Percentiles rank a stretch among this genome's conserved stretches.
Evolutionary conservation across 768 basidiomycete species (phyloP).

Genomic region (Boletus pseudo-olivaceus): DNA sequence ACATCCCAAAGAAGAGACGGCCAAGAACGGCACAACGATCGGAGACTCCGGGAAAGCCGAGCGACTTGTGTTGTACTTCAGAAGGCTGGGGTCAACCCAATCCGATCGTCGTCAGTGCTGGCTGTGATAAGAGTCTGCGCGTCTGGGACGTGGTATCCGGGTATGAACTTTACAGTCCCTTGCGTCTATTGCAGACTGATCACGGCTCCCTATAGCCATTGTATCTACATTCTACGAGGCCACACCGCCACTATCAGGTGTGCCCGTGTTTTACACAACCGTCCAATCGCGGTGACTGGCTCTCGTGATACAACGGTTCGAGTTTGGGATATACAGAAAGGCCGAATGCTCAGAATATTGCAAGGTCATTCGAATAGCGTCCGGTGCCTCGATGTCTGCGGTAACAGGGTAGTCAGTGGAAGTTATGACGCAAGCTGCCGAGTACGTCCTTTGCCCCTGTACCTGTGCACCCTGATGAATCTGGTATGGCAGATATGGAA

Average conservation of each 20-base stretch:
- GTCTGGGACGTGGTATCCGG: constrained; percentile 91
- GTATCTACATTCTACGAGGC: constrained; percentile 75
- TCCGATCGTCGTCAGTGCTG: constrained; percentile 83
- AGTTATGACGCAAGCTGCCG: constrained; percentile 90
- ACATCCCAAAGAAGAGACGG: constrained; percentile 25
- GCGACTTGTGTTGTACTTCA: constrained; percentile 59
- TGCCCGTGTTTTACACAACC: constrained; percentile 79
- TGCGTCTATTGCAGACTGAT: constrained; percentile 5
- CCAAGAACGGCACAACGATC: constrained; percentile 16
- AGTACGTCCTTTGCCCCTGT: constrained; percentile 39
- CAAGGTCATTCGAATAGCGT: constrained; percentile 80
- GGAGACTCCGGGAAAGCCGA: constrained; percentile 36
- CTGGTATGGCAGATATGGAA: constrained; percentile 70
- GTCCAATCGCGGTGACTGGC: constrained; percentile 87
- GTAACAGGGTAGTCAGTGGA: constrained; percentile 80
- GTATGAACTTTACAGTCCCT: constrained; percentile 38
- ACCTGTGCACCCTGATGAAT: not conserved
- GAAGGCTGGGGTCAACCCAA: constrained; percentile 88
- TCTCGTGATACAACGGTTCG: constrained; percentile 83
- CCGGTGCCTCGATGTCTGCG: constrained; percentile 84
- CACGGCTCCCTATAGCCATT: constrained; percentile 38
- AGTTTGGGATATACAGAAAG: constrained; percentile 91
- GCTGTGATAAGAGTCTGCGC: constrained; percentile 87
- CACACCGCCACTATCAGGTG: constrained; percentile 92
- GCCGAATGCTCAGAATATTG: constrained; percentile 61